These are phyloP conservation scores for Coemansia sp. DNA, from an alignment of 192 early-diverging fungal genomes.

Conservation along the genomic window DNA sequence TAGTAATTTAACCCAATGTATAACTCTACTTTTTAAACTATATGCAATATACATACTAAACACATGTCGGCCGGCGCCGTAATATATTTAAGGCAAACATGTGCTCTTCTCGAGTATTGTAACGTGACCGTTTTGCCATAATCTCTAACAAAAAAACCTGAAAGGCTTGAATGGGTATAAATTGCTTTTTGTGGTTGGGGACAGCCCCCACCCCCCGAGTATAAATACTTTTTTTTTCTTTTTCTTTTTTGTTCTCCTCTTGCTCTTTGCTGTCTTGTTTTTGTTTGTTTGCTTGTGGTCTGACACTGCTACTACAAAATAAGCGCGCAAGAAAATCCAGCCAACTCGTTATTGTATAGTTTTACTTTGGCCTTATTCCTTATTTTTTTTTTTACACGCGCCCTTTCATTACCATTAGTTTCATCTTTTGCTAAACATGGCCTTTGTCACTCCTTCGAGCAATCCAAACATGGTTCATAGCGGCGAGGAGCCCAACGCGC, in stretches of 20 bases:
- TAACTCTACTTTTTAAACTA: neutral
- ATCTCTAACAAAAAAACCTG: neutral
- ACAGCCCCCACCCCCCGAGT: neutral
- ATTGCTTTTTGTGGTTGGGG: neutral
- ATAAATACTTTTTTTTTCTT: conserved; percentile 15
- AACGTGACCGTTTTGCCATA: neutral
- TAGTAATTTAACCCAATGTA: neutral
- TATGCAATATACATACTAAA: neutral
- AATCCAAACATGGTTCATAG: conserved; percentile 18
- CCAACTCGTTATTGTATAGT: conserved; percentile 1
- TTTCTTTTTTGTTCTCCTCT: conserved; percentile 7
- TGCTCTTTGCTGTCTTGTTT: conserved; percentile 10
- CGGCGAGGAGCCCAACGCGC: conserved; percentile 14
- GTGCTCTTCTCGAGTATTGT: neutral
- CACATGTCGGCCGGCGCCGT: neutral
- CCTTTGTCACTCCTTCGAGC: conserved; percentile 44
- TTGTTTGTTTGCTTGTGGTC: neutral
- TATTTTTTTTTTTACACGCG: neutral
- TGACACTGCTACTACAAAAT: conserved; percentile 7
- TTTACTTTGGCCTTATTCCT: neutral
- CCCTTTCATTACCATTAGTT: neutral
- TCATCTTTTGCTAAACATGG: conserved; percentile 19
- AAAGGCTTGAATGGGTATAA: conserved; percentile 4
- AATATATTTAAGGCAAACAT: neutral
- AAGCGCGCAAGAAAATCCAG: neutral